phyloP scores from a whole-genome alignment of 2,329 filamentous ascomycete genomes.

The Pyrenochaeta sp. region DNA sequence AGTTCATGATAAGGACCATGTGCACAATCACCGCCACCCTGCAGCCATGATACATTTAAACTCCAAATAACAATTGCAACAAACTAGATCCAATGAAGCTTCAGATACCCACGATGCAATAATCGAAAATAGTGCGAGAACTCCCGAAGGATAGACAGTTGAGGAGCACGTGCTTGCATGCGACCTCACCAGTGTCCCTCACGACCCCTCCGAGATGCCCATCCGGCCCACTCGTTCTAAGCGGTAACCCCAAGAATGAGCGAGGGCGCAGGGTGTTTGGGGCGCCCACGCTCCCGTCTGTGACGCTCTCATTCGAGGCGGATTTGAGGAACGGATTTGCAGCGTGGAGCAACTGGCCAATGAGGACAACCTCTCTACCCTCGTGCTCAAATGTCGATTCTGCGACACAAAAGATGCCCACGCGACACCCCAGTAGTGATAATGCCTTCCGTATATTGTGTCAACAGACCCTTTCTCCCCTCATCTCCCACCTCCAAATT shows the following conservation, averaged over 20 bases:
- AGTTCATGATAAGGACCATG: too few species aligned
- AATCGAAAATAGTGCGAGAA: too few species aligned
- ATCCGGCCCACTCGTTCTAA: conserved; percentile 24
- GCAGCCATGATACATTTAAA: neutral
- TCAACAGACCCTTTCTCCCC: conserved; percentile 15
- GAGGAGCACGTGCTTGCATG: conserved; percentile 23
- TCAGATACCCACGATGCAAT: neutral
- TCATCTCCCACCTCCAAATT: conserved; percentile 8
- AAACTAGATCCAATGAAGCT: too few species aligned
- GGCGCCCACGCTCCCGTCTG: conserved; percentile 33
- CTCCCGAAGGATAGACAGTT: too few species aligned
- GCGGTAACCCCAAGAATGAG: conserved; percentile 9
- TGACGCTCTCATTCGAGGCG: conserved; percentile 36
- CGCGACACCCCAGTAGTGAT: conserved; percentile 36
- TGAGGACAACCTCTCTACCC: too few species aligned
- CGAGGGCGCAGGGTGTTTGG: conserved; percentile 18
- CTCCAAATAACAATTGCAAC: too few species aligned
- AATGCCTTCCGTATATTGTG: conserved; percentile 22
- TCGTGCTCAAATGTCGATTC: conserved; percentile 23
- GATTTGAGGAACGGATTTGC: conserved; percentile 12
- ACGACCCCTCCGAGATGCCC: neutral
- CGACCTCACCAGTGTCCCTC: conserved; percentile 10
- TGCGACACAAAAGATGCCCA: conserved; percentile 38
- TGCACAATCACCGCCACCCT: too few species aligned
- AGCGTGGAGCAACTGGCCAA: too few species aligned